Evolutionary conservation across 2,329 filamentous ascomycete species (phyloP).

Genomic region (Plenodomus lindquistii): DNA sequence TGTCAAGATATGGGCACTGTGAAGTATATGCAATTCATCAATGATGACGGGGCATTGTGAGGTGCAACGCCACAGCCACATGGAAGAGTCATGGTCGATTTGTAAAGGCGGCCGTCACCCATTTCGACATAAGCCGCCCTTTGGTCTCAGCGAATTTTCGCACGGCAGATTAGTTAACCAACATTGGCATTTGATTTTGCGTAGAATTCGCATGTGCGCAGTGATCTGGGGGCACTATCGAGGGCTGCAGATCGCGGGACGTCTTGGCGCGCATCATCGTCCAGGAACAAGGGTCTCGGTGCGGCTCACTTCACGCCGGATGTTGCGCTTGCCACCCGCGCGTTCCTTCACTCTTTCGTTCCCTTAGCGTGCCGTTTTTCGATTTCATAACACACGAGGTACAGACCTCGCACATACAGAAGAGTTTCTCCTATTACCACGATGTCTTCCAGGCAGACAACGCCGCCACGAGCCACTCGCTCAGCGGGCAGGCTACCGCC

Average conservation of each 20-base stretch:
- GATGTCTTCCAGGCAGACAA: conserved; percentile 51
- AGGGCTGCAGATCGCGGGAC: conserved; percentile 17
- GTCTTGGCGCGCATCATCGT: conserved; percentile 39
- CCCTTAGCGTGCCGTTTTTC: neutral
- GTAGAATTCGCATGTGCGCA: conserved; percentile 3
- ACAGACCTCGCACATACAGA: neutral
- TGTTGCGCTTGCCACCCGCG: conserved; percentile 18
- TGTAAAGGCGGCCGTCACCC: conserved; percentile 32
- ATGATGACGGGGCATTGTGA: neutral
- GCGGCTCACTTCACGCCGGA: conserved; percentile 4
- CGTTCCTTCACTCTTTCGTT: neutral
- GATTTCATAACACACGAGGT: neutral
- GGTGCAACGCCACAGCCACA: conserved; percentile 39
- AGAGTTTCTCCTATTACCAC: neutral
- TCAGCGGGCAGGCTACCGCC: conserved; percentile 47
- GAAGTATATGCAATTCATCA: conserved; percentile 7
- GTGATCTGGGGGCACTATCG: conserved; percentile 12
- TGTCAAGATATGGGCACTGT: conserved; percentile 2
- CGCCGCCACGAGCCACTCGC: conserved; percentile 51
- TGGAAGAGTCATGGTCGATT: conserved; percentile 40
- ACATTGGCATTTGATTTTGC: neutral
- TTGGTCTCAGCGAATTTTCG: neutral
- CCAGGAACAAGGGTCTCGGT: conserved; percentile 29
- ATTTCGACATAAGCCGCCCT: conserved; percentile 21
- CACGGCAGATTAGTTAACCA: too few species aligned